Evolutionary conservation across 345 rosid species (phyloP), one percentile per base, ranked within the genome.

Genomic region (Streptanthus diversifolius): DNA sequence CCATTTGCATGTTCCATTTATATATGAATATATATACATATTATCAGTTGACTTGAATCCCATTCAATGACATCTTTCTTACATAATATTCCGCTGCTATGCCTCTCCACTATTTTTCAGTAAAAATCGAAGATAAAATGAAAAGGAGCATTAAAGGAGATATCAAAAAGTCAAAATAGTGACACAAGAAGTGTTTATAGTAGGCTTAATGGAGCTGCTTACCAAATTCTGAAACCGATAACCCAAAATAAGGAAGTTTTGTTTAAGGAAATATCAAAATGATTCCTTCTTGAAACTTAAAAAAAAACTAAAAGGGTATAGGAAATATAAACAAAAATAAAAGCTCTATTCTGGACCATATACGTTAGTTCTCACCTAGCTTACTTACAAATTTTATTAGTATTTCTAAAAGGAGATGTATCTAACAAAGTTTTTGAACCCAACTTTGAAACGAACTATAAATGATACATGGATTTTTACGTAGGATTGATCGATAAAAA

Each of bases 191-290:
- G 44, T 41, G 63, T 63, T 72, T 72, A 30, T 61, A 18, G 60
- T 36, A 25, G 45, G 58, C 47, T 59, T 21, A 47, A n/a, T 7
- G 33, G 63, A 53, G 71, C 39, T 55, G 63, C 71, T 72, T 72
- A 63, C 77, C 77, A 40, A 63, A 63, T 41, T 41, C 25, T 5
- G 22, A 63, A 41, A 72, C 70, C 30, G 56, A 36, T 63, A 54
- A 72, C 55, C 77, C 70, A 72, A 21, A 63, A 40, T 21, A 18
- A 53, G 70, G 24, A 72, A 3, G 33, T 21, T 32, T 27, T 22
- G 6, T 52, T 52, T n/a, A 62, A 29, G 11, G 15, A 58, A n/a
- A 9, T 10, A 66, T 5, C 2, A 27, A 29, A 29, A 29, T 29
- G 32, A 4, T 29, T 29, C 32, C 32, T 29, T 29, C 6, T 5